Conservation (phyloP, 768 basidiomycete species). For the Boletus speciosus region DNA sequence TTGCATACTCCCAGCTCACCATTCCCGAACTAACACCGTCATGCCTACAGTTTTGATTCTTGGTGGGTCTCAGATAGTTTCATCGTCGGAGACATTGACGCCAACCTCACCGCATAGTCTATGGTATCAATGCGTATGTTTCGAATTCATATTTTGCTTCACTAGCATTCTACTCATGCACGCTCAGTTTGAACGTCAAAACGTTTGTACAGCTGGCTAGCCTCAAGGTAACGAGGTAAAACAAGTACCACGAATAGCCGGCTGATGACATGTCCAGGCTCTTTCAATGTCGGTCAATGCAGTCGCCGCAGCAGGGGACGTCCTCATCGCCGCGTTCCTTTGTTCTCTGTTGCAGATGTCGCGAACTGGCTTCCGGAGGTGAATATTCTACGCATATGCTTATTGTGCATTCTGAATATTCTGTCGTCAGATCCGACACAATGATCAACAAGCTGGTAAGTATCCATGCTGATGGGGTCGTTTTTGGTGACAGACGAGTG, state of each 20-base stretch:
- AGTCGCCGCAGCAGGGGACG: slow-evolving; percentile 48
- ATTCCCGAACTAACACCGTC: slow-evolving; percentile 6
- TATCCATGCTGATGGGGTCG: not conserved
- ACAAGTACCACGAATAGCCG: not conserved
- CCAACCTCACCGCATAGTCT: slow-evolving; percentile 28
- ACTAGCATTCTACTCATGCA: not conserved
- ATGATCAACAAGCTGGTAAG: slow-evolving; percentile 49
- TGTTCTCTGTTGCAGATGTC: slow-evolving; percentile 46
- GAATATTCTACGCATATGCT: not conserved
- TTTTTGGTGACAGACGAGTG: not conserved
- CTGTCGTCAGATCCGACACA: slow-evolving; percentile 39
- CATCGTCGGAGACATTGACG: slow-evolving; percentile 4
- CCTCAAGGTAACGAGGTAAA: slow-evolving; percentile 39
- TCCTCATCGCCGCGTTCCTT: slow-evolving; percentile 49
- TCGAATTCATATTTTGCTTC: not conserved
- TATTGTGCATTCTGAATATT: not conserved
- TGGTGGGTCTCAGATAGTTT: slow-evolving; percentile 25
- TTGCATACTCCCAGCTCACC: not conserved
- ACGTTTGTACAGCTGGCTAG: slow-evolving; percentile 46
- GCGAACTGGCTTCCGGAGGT: slow-evolving; percentile 53
- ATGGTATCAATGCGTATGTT: slow-evolving; percentile 35
- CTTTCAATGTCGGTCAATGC: slow-evolving; percentile 57
- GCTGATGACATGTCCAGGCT: slow-evolving; percentile 14
- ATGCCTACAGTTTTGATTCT: slow-evolving; percentile 29
- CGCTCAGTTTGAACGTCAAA: slow-evolving; percentile 35